These are phyloP conservation scores for Dujonia santamariae DNA, from an alignment of 1,139 yeast genomes.

Conservation along the genomic window DNA sequence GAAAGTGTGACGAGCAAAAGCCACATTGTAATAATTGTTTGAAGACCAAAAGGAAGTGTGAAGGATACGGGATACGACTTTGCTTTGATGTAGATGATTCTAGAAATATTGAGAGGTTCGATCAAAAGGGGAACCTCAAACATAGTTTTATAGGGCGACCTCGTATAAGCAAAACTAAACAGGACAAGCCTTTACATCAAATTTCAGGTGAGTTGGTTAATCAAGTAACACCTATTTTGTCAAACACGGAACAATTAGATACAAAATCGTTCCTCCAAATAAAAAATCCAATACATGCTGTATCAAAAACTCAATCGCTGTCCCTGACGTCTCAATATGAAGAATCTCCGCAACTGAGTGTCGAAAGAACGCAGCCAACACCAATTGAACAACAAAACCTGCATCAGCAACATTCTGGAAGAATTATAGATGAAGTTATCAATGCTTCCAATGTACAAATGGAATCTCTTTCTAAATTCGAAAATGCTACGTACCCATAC, in stretches of 20 bases:
- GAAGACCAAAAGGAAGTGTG: slow-evolving; percentile 42
- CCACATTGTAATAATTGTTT: slow-evolving; percentile 53
- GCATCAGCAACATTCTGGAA: not conserved
- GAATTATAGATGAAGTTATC: not conserved
- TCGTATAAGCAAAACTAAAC: not conserved
- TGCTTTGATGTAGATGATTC: slow-evolving; percentile 47
- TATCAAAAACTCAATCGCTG: too few relatives aligned
- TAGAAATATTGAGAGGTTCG: slow-evolving; percentile 12
- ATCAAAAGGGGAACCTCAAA: slow-evolving; percentile 4
- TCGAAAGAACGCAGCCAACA: too few relatives aligned
- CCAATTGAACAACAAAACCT: too few relatives aligned
- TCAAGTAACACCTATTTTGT: too few relatives aligned
- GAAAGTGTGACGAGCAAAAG: slow-evolving; percentile 57
- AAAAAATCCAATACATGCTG: too few relatives aligned
- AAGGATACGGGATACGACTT: slow-evolving; percentile 45
- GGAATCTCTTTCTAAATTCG: slow-evolving; percentile 1
- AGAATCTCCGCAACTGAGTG: not conserved
- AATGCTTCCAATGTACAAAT: slow-evolving; percentile 5
- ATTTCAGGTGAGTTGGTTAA: too few relatives aligned
- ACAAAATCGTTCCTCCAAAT: too few relatives aligned
- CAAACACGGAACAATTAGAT: too few relatives aligned
- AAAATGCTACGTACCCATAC: not conserved
- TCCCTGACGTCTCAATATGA: too few relatives aligned
- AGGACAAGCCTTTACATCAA: too few relatives aligned
- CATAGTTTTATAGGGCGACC: slow-evolving; percentile 8